Evolutionary conservation across 371 early-diverging fungal genomes (phyloP).

Genomic region (Mycotypha africana): DNA sequence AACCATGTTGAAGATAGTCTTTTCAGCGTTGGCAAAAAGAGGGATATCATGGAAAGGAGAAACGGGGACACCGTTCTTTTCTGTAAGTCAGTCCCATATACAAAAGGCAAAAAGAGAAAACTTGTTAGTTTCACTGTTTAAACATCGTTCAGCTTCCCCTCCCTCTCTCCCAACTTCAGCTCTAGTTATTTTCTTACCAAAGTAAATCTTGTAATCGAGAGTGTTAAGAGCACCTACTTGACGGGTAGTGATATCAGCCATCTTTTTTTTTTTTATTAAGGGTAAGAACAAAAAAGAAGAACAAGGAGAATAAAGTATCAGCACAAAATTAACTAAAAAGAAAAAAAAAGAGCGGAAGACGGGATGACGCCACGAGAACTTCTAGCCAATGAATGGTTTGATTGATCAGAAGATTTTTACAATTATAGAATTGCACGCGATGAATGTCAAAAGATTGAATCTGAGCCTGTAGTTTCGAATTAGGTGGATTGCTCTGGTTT

Average conservation of each 20-base stretch:
- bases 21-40: slow-evolving; percentile 68
- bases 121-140: too few species aligned
- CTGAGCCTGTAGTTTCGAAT: too few species aligned
- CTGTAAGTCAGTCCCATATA: too few species aligned
- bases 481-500: too few species aligned
- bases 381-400: too few species aligned
- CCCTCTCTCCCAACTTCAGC: not conserved
- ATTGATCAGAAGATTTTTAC: too few species aligned
- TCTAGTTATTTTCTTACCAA: slow-evolving; percentile 59
- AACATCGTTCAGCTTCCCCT: too few species aligned
- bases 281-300: slow-evolving; percentile 4
- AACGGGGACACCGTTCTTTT: slow-evolving; percentile 44
- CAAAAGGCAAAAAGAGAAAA: too few species aligned
- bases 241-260: slow-evolving; percentile 69
- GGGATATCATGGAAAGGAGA: slow-evolving; percentile 97
- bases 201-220: slow-evolving; percentile 80
- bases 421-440: too few species aligned
- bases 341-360: slow-evolving; percentile 1
- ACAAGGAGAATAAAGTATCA: slow-evolving; percentile 7
- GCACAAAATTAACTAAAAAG: too few species aligned
- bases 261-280: too few species aligned
- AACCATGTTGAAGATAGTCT: slow-evolving; percentile 80
- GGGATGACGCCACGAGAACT: slow-evolving; percentile 19
- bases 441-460: too few species aligned
- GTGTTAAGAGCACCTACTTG: slow-evolving; percentile 80